A percentile compares a stretch with the other conserved stretches of the same genome.
Evolutionary conservation across 345 rosid genomes (phyloP).

Genomic region (Stellera chamaejasme): DNA sequence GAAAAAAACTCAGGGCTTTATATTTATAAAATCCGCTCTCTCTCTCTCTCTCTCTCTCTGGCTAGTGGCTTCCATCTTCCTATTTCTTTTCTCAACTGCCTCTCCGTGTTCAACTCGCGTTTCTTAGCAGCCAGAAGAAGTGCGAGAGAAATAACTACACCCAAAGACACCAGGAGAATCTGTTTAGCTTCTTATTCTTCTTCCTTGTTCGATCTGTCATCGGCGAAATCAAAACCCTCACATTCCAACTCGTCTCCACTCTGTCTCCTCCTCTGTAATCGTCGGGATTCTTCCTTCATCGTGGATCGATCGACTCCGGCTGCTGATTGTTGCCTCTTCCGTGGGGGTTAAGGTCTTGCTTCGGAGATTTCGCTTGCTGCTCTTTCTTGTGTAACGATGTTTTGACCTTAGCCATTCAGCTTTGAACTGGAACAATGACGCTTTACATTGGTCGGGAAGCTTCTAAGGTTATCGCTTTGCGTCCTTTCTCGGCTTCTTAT

Average conservation of each 20-base stretch:
- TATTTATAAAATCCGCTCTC: too few species aligned
- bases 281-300: slow-evolving; percentile 9
- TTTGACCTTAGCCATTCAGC: slow-evolving; percentile 34
- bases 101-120: slow-evolving; percentile 59
- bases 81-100: slow-evolving; percentile 34
- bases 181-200: background rate
- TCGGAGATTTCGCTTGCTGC: slow-evolving; percentile 1
- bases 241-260: background rate
- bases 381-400: slow-evolving; percentile 25
- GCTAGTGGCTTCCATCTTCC: background rate
- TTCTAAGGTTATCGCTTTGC: slow-evolving; percentile 48
- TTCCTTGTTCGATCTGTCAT: background rate
- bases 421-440: slow-evolving; percentile 53
- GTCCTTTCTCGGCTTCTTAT: background rate
- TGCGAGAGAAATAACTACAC: background rate
- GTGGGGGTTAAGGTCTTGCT: slow-evolving; percentile 3
- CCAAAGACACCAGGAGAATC: slow-evolving; percentile 6
- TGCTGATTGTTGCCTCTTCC: background rate
- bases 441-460: slow-evolving; percentile 95
- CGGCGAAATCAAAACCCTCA: background rate
- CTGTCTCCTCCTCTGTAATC: background rate
- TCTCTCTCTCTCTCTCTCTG: too few species aligned
- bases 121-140: slow-evolving; percentile 16
- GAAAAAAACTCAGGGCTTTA: slow-evolving; percentile 1
- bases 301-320: slow-evolving; percentile 14